Percentiles rank a stretch among this genome's conserved stretches.
Evolutionary conservation across 768 basidiomycete species (phyloP).

Genomic region (Russula sp.): DNA sequence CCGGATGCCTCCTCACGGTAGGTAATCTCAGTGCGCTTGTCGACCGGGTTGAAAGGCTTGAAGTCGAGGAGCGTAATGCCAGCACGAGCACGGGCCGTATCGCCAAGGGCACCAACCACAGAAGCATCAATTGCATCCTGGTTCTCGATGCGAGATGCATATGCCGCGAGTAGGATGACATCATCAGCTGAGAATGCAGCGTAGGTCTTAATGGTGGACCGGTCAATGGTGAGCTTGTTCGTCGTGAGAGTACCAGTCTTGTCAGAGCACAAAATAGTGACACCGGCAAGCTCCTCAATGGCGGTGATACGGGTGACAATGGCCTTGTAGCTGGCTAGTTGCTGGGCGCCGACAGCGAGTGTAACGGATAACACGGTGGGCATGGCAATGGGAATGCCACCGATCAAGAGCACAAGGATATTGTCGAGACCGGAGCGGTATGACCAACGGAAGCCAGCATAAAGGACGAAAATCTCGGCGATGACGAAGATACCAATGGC

Average conservation of each 20-base stretch:
- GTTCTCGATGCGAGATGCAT: slow-evolving; percentile 97
- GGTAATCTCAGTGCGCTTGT: slow-evolving; percentile 98
- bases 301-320: slow-evolving; percentile 99
- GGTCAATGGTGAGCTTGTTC: slow-evolving; percentile 99
- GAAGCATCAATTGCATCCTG: slow-evolving; percentile 95
- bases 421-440: slow-evolving; percentile 96
- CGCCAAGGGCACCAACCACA: slow-evolving; percentile 74
- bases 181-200: slow-evolving; percentile 84
- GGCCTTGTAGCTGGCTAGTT: slow-evolving; percentile 98
- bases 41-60: slow-evolving; percentile 99
- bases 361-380: slow-evolving; percentile 98
- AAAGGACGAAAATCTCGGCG: slow-evolving; percentile 90
- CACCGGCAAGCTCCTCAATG: slow-evolving; percentile 96
- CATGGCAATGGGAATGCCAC: slow-evolving; percentile 99
- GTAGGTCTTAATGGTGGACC: slow-evolving; percentile 85
- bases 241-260: slow-evolving; percentile 98
- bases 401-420: slow-evolving; percentile 97
- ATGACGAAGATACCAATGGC: slow-evolving; percentile 95
- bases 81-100: slow-evolving; percentile 67
- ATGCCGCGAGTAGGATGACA: slow-evolving; percentile 89
- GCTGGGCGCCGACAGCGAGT: slow-evolving; percentile 97
- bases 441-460: slow-evolving; percentile 82
- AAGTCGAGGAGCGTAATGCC: slow-evolving; percentile 97
- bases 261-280: slow-evolving; percentile 98
- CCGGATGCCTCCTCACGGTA: slow-evolving; percentile 93